Conservation (phyloP, 2,329 filamentous ascomycete genomes). For the Nothopassalora personata region DNA sequence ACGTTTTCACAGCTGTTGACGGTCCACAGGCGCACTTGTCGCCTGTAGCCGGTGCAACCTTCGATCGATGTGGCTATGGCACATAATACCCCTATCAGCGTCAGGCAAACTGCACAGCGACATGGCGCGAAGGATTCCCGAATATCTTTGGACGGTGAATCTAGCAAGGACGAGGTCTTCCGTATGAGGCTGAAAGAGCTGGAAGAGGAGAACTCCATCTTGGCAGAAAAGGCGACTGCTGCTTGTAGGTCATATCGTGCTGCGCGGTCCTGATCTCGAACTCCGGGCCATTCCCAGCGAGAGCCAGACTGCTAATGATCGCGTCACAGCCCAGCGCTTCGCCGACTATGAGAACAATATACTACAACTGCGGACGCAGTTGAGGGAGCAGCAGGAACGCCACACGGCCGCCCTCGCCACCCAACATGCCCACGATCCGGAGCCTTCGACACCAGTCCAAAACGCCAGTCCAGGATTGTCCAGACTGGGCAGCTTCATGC, state of each 20-base stretch:
- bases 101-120: slow-evolving; percentile 13
- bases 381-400: slow-evolving; percentile 26
- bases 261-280: not conserved
- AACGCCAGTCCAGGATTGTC: slow-evolving; percentile 30
- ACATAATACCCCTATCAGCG: slow-evolving; percentile 24
- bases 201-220: slow-evolving; percentile 62
- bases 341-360: slow-evolving; percentile 80
- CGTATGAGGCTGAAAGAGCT: slow-evolving; percentile 53
- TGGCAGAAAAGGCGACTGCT: slow-evolving; percentile 66
- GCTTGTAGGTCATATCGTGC: slow-evolving; percentile 42
- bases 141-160: slow-evolving; percentile 51
- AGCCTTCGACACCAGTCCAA: slow-evolving; percentile 19
- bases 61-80: slow-evolving; percentile 18
- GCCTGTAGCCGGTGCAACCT: not conserved
- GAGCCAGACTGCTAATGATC: not conserved
- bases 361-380: slow-evolving; percentile 49
- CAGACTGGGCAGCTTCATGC: slow-evolving; percentile 42
- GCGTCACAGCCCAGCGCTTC: slow-evolving; percentile 40
- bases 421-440: slow-evolving; percentile 1
- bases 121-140: slow-evolving; percentile 38
- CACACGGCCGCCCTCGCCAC: slow-evolving; percentile 16
- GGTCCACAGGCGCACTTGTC: slow-evolving; percentile 12
- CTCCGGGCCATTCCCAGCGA: not conserved
- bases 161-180: slow-evolving; percentile 16
- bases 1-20: not conserved